phyloP scores from a whole-genome alignment of 331 rosid genomes.

The Acacia pycnantha region DNA sequence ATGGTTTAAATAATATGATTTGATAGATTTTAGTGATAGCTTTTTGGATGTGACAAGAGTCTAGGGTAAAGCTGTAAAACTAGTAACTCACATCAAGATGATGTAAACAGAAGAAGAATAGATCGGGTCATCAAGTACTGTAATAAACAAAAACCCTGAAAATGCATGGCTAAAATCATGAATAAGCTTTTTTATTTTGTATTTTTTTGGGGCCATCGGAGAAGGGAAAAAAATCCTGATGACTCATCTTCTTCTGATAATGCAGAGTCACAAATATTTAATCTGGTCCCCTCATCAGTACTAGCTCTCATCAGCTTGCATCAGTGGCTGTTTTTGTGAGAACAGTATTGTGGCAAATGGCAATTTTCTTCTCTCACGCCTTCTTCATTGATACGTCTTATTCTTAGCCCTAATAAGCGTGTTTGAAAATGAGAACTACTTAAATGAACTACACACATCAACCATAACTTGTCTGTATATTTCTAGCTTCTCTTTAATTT shows the following conservation, averaged over 20 bases:
- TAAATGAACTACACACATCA: neutral
- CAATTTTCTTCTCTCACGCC: conserved; percentile 12
- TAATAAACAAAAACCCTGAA: neutral
- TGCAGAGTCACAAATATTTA: neutral
- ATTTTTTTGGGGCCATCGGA: neutral
- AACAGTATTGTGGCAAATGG: conserved; percentile 25
- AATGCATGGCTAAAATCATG: conserved; percentile 9
- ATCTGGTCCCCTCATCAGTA: conserved; percentile 39
- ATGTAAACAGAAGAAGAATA: neutral
- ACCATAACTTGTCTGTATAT: neutral
- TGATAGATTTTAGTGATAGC: neutral
- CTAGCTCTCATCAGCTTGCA: conserved; percentile 2
- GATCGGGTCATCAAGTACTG: neutral
- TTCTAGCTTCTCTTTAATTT: neutral
- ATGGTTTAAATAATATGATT: neutral
- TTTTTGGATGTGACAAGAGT: conserved; percentile 2
- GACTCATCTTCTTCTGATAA: neutral
- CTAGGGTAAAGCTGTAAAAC: neutral
- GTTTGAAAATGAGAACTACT: conserved; percentile 12
- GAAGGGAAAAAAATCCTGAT: neutral
- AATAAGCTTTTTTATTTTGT: neutral
- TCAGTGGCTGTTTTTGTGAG: conserved; percentile 7
- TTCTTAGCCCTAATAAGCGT: conserved; percentile 18
- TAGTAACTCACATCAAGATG: neutral
- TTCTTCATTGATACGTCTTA: conserved; percentile 41